A percentile compares a stretch with the other conserved stretches of the same genome.
Evolutionary conservation across 2,329 filamentous ascomycete genomes (phyloP).

Genomic region (Fusarium penzigii): DNA sequence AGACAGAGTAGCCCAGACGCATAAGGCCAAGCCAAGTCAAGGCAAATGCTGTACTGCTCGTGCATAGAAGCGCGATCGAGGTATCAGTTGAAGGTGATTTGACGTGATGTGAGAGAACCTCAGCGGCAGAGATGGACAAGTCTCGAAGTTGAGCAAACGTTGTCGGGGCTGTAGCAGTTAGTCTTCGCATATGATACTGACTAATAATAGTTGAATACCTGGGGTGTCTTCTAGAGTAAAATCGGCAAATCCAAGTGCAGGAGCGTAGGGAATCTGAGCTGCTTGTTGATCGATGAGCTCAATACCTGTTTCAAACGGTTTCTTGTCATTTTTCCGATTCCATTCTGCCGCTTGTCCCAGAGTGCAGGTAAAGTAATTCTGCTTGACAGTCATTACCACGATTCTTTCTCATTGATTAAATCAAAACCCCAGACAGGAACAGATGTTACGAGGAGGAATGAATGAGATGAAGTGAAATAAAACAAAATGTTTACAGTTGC

Average conservation of each 20-base stretch:
- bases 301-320: slow-evolving; percentile 46
- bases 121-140: slow-evolving; percentile 38
- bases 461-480: too few relatives aligned
- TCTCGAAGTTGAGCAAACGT: slow-evolving; percentile 32
- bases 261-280: slow-evolving; percentile 34
- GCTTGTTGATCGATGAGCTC: slow-evolving; percentile 53
- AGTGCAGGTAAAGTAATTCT: slow-evolving; percentile 62
- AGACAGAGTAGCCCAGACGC: slow-evolving; percentile 52
- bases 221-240: too few relatives aligned
- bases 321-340: slow-evolving; percentile 23
- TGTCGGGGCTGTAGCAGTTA: too few relatives aligned
- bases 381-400: slow-evolving; percentile 5
- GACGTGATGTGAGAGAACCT: slow-evolving; percentile 10
- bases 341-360: slow-evolving; percentile 53
- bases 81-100: not conserved
- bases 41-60: slow-evolving; percentile 58
- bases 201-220: too few relatives aligned
- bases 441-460: too few relatives aligned
- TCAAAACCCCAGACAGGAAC: too few relatives aligned
- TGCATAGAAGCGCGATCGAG: slow-evolving; percentile 49
- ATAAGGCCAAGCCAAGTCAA: slow-evolving; percentile 62
- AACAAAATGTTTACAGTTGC: too few relatives aligned
- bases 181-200: too few relatives aligned
- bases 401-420: too few relatives aligned
- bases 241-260: slow-evolving; percentile 57